These are phyloP conservation scores for Arabidopsis suecica DNA, from an alignment of 345 rosid species.

Conservation along the genomic window DNA sequence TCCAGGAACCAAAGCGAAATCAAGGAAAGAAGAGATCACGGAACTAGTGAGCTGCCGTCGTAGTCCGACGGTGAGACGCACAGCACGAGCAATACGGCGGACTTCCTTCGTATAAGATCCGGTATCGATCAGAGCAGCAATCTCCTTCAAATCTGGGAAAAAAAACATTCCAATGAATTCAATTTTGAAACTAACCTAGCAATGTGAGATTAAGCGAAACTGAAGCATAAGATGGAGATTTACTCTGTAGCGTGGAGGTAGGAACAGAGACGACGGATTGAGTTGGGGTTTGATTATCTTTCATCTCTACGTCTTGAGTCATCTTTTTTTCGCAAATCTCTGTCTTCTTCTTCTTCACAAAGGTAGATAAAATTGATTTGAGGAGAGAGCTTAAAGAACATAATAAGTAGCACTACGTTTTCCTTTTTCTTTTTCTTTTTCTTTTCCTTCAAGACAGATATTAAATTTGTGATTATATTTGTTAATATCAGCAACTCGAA, in stretches of 20 bases:
- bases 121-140: constrained; percentile 67
- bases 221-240: neutral
- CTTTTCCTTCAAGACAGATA: constrained; percentile 52
- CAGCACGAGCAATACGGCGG: constrained; percentile 72
- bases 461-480: too few relatives aligned
- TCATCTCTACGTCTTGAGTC: constrained; percentile 88
- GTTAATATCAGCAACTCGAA: too few relatives aligned
- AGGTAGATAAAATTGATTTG: neutral
- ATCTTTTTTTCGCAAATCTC: constrained; percentile 43
- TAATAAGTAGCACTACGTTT: neutral
- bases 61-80: constrained; percentile 66
- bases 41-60: constrained; percentile 64
- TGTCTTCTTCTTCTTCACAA: constrained; percentile 9
- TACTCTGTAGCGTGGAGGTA: constrained; percentile 72
- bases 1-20: constrained; percentile 63
- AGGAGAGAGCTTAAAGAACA: neutral
- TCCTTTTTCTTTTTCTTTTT: constrained; percentile 25
- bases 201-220: neutral
- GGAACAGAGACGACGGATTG: constrained; percentile 55
- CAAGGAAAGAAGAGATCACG: constrained; percentile 62
- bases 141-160: constrained; percentile 73
- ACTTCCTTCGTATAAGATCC: constrained; percentile 75
- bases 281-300: constrained; percentile 65
- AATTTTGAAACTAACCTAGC: constrained; percentile 25
- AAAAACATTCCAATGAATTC: neutral